Evolutionary conservation across 2,329 filamentous ascomycete genomes (phyloP).

Genomic region (Cercospora canescens): DNA sequence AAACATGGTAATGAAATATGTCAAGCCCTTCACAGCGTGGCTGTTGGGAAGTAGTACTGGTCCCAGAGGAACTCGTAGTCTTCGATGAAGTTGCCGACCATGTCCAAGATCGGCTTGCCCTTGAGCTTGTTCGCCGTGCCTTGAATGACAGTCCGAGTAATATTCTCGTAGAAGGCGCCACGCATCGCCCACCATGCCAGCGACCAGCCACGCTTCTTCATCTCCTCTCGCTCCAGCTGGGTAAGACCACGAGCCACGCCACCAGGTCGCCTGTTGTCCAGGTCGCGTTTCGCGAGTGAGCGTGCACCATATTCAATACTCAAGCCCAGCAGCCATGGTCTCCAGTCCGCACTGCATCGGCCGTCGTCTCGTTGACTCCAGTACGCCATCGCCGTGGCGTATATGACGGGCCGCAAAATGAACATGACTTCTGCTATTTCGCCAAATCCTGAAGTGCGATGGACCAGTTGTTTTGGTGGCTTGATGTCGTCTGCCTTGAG

Average conservation of each 20-base stretch:
- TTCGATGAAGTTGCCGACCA: slow-evolving; percentile 83
- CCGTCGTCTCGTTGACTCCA: slow-evolving; percentile 57
- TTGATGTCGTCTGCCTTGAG: slow-evolving; percentile 97
- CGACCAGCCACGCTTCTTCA: slow-evolving; percentile 82
- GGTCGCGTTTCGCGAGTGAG: slow-evolving; percentile 73
- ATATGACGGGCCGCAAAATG: slow-evolving; percentile 84
- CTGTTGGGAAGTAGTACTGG: slow-evolving; percentile 86
- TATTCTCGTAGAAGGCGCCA: slow-evolving; percentile 93
- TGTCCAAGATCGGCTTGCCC: slow-evolving; percentile 71
- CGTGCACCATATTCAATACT: slow-evolving; percentile 83
- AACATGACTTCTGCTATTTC: slow-evolving; percentile 88
- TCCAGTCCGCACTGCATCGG: slow-evolving; percentile 78
- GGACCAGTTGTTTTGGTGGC: slow-evolving; percentile 81
- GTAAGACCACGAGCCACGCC: slow-evolving; percentile 72
- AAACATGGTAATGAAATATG: slow-evolving; percentile 8
- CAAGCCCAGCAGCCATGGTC: slow-evolving; percentile 86
- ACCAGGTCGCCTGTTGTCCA: slow-evolving; percentile 63
- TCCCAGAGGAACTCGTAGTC: slow-evolving; percentile 99
- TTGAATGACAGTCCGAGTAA: slow-evolving; percentile 70
- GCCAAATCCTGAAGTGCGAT: slow-evolving; percentile 70
- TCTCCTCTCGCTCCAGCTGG: slow-evolving; percentile 83
- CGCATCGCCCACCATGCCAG: slow-evolving; percentile 96
- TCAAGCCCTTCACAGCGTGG: slow-evolving; percentile 49
- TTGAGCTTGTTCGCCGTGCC: slow-evolving; percentile 70
- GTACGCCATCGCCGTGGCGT: slow-evolving; percentile 78